Percentiles rank a stretch among this genome's conserved stretches.
These are phyloP conservation scores for Phialocephala subalpina DNA, from an alignment of 2,329 filamentous ascomycete species.

Conservation along the genomic window DNA sequence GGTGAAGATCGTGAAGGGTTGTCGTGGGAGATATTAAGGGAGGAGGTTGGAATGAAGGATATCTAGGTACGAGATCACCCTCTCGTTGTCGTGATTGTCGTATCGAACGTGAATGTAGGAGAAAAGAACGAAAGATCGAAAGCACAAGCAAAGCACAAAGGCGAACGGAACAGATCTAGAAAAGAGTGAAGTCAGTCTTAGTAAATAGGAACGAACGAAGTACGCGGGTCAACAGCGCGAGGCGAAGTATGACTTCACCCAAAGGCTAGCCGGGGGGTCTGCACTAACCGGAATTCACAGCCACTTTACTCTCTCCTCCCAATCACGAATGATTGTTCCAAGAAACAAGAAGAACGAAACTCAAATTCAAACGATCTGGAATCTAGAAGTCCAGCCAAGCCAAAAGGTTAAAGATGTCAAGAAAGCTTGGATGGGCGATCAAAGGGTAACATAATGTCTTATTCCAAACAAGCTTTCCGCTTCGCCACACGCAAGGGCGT, in stretches of 20 bases:
- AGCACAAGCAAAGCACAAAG: constrained; percentile 1
- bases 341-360: background rate
- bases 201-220: background rate
- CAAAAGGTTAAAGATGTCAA: background rate
- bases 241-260: background rate
- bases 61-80: constrained; percentile 4
- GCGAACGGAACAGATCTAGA: background rate
- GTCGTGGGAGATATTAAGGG: background rate
- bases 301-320: background rate
- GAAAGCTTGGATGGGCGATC: background rate
- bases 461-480: background rate
- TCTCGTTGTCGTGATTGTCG: background rate
- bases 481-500: background rate
- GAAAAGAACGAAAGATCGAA: background rate
- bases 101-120: background rate
- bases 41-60: background rate
- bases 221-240: background rate
- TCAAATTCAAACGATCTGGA: background rate
- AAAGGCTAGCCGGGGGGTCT: background rate
- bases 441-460: constrained; percentile 5
- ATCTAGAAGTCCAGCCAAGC: background rate
- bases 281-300: background rate
- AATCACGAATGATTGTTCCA: background rate
- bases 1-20: constrained; percentile 23
- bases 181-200: constrained; percentile 6